Percentiles rank a stretch among this genome's conserved stretches.
Evolutionary conservation across 1,284 basidiomycete species (phyloP).

Genomic region (Malassezia pachydermatis): DNA sequence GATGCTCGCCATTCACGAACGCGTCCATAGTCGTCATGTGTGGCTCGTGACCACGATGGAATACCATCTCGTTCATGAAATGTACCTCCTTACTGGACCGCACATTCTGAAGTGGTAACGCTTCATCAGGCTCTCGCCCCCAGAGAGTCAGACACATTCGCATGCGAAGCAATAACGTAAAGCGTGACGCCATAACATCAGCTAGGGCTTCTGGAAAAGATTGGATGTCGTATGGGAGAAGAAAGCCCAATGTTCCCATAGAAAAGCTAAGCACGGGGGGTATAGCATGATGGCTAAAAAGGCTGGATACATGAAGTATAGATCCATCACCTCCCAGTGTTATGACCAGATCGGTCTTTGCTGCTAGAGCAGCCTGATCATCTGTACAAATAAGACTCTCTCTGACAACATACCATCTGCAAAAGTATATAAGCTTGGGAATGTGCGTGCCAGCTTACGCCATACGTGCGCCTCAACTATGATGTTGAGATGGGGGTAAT

Average conservation of each 20-base stretch:
- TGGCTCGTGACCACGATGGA: constrained; percentile 81
- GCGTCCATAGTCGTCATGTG: constrained; percentile 90
- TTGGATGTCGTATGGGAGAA: constrained; percentile 64
- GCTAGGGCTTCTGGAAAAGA: constrained; percentile 27
- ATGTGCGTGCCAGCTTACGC: constrained; percentile 58
- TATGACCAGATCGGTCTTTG: constrained; percentile 63
- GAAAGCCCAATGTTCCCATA: constrained; percentile 87
- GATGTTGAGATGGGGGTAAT: constrained; percentile 63
- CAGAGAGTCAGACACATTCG: constrained; percentile 15
- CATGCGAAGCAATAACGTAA: constrained; percentile 37
- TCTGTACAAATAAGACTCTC: constrained; percentile 7
- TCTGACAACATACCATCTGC: background rate
- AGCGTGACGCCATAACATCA: constrained; percentile 29
- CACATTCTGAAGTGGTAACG: constrained; percentile 8
- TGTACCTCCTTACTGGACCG: constrained; percentile 61
- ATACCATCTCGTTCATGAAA: constrained; percentile 91
- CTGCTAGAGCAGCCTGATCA: constrained; percentile 17
- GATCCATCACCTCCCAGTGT: constrained; percentile 92
- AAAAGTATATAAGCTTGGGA: constrained; percentile 6
- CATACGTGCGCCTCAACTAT: constrained; percentile 60
- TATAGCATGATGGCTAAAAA: constrained; percentile 77
- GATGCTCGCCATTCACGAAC: constrained; percentile 85
- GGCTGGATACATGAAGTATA: constrained; percentile 81
- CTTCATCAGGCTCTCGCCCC: constrained; percentile 5
- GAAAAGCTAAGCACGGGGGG: constrained; percentile 91